phyloP scores from a whole-genome alignment of 2,329 filamentous ascomycete genomes.

The Plenodomus biglobosus region DNA sequence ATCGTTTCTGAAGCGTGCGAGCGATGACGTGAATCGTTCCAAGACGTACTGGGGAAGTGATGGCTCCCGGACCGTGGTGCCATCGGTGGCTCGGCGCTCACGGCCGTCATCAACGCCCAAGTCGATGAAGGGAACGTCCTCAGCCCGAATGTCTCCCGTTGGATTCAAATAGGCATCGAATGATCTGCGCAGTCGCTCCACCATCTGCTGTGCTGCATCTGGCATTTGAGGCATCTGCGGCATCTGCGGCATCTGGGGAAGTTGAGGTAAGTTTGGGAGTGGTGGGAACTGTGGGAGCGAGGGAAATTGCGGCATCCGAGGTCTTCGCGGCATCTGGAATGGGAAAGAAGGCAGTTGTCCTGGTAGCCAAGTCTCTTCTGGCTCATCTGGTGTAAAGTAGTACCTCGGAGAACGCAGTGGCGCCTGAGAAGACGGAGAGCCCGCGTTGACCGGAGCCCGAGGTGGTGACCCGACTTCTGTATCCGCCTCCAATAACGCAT shows the following conservation, averaged over 20 bases:
- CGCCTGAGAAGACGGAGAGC: constrained; percentile 35
- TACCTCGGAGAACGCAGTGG: constrained; percentile 40
- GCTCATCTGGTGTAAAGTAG: constrained; percentile 43
- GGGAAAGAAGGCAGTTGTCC: constrained; percentile 41
- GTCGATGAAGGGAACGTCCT: constrained; percentile 41
- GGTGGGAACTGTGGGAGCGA: constrained; percentile 36
- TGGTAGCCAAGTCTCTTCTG: constrained; percentile 43
- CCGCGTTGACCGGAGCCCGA: constrained; percentile 34
- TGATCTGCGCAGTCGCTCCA: constrained; percentile 42
- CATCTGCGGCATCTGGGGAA: constrained; percentile 24
- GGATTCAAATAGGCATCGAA: constrained; percentile 50
- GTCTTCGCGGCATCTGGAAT: constrained; percentile 42
- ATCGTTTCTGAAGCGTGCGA: constrained; percentile 52
- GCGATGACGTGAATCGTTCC: constrained; percentile 48
- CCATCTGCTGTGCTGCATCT: constrained; percentile 38
- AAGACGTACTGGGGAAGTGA: constrained; percentile 51
- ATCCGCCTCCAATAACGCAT: constrained; percentile 36
- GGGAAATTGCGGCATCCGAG: constrained; percentile 37
- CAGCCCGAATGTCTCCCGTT: constrained; percentile 35
- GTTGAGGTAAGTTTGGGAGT: constrained; percentile 34
- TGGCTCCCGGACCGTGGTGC: constrained; percentile 41
- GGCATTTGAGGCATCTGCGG: constrained; percentile 32
- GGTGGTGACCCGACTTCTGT: constrained; percentile 29
- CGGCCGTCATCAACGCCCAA: constrained; percentile 42
- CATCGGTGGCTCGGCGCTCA: constrained; percentile 38